phyloP scores from a whole-genome alignment of 495 filamentous ascomycete genomes.

The Daldinia bambusicola region DNA sequence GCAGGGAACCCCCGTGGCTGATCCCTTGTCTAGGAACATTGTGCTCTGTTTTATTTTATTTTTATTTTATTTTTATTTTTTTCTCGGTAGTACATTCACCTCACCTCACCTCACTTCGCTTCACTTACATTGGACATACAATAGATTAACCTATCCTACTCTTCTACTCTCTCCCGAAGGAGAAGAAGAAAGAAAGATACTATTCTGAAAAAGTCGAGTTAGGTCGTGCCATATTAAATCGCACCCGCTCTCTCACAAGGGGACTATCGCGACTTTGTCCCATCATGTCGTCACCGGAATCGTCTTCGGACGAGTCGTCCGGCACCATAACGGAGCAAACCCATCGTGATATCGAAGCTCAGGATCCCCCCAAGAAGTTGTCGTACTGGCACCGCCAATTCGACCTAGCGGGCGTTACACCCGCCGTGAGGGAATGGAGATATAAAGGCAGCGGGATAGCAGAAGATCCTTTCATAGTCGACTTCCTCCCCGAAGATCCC shows the following conservation, averaged over 20 bases:
- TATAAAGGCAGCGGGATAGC: constrained; percentile 78
- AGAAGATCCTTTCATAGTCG: constrained; percentile 78
- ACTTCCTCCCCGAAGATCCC: constrained; percentile 76
- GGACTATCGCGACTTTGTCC: background rate
- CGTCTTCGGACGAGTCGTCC: constrained; percentile 40
- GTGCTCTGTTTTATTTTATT: no score
- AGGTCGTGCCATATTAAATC: background rate
- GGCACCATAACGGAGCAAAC: constrained; percentile 33
- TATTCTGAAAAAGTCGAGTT: background rate
- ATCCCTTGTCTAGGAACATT: background rate
- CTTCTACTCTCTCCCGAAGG: no score
- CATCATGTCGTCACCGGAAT: constrained; percentile 31
- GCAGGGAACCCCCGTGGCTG: background rate
- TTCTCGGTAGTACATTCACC: no score
- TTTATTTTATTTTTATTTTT: no score
- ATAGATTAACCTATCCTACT: no score
- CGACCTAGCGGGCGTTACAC: constrained; percentile 53
- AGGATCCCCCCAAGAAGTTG: constrained; percentile 24
- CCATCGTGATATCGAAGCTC: constrained; percentile 31
- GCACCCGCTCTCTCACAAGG: background rate
- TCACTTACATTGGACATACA: no score
- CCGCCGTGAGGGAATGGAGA: constrained; percentile 63
- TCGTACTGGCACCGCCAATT: constrained; percentile 45
- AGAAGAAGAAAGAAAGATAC: no score
- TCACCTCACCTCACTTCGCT: no score